Percentiles rank a stretch among this genome's conserved stretches.
phyloP scores from a whole-genome alignment of 1,284 basidiomycete species.

The Moesziomyces sp. region DNA sequence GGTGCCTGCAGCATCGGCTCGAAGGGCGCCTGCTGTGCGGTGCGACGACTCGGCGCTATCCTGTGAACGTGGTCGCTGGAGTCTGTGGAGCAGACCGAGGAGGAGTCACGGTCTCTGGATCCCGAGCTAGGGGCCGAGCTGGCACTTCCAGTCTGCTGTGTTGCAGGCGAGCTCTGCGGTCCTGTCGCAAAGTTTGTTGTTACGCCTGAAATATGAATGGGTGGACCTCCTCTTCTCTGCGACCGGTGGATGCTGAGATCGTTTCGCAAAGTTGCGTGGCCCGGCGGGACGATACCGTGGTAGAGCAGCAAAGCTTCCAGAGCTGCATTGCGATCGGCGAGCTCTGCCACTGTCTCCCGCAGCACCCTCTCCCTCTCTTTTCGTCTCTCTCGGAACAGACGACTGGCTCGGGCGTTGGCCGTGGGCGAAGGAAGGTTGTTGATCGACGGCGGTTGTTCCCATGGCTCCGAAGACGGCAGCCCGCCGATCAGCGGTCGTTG shows the following conservation, averaged over 20 bases:
- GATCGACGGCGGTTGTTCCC: background rate
- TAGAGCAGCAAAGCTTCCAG: slow-evolving; percentile 20
- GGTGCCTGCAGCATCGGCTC: too few relatives aligned
- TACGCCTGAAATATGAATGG: slow-evolving; percentile 35
- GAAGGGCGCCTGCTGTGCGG: too few relatives aligned
- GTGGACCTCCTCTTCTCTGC: slow-evolving; percentile 21
- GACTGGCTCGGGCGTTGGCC: slow-evolving; percentile 29
- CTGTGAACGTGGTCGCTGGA: too few relatives aligned
- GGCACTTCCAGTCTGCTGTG: too few relatives aligned
- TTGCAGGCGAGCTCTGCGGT: background rate
- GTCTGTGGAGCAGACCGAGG: too few relatives aligned
- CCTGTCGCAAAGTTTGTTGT: slow-evolving; percentile 3
- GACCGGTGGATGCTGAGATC: slow-evolving; percentile 26
- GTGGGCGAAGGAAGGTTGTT: slow-evolving; percentile 1
- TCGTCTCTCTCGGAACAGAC: slow-evolving; percentile 32
- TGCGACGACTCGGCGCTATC: too few relatives aligned
- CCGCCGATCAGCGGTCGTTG: too few relatives aligned
- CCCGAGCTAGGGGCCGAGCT: background rate
- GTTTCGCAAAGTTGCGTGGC: slow-evolving; percentile 8
- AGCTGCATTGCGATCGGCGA: slow-evolving; percentile 22
- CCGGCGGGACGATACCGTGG: slow-evolving; percentile 21
- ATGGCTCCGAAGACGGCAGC: too few relatives aligned
- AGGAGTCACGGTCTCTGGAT: too few relatives aligned
- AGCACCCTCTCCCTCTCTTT: slow-evolving; percentile 36
- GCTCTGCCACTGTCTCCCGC: slow-evolving; percentile 23